Base-by-base conservation (phyloP, 345 rosid genomes). In the Isatis tinctoria region DNA sequence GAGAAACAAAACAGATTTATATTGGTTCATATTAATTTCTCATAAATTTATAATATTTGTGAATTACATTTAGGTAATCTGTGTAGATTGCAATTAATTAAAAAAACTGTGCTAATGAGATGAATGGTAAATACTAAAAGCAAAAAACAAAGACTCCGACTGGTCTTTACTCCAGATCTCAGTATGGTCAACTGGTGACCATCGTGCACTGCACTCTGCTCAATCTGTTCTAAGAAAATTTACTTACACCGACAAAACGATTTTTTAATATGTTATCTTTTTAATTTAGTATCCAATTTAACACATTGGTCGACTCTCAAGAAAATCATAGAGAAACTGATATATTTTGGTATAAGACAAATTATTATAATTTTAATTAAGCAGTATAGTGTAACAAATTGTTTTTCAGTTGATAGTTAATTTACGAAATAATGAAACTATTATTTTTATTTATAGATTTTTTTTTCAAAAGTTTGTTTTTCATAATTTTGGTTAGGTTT, bases 161-260 rank as follows among this genome's bases (percentile, higher is more conserved):
- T 44, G 16, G 57, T 73, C 47, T 30, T 52, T 53, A 43, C 57
- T 32, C 64, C 24, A 74, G 28, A 45, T 44, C 66, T 56, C 43
- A 26, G 36, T 45, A 47, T 45, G 58, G 48, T 73, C 71, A 24
- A 11, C 39, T 30, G 33, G 10, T 60, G 69, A 33, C 58, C 71
- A 59, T 58, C 73, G 73, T 58, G 60, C 78, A 47, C 43, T 47
- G 35, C 73, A 58, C 43, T 66, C 52, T 59, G 59, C 24, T 66
- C 52, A 58, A 58, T 32, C 22, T 35, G 30, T 26, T 26, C 24
- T 5, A 24, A 35, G 45, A 27, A 4, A 9, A 16, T 1, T 33
- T 35, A 24, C 20, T 44, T 12, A 36, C 32, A 65, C 72, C 72
- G 72, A 57, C 43, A 27, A 44, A 57, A 13, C 9, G 22, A 14